Conservation (phyloP, 2,329 filamentous ascomycete species). For the Botrytis byssoidea region DNA sequence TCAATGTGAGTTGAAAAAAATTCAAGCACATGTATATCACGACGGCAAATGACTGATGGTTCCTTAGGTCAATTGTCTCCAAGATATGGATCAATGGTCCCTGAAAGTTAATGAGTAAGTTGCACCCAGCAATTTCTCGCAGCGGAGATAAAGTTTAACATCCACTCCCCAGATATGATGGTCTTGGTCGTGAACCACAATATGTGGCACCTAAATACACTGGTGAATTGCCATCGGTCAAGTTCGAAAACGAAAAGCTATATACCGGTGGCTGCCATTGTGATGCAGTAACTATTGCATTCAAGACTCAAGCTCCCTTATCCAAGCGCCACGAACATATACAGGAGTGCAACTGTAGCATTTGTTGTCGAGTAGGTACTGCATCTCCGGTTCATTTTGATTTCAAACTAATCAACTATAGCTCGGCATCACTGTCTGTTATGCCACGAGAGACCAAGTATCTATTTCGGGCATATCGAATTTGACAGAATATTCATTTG, state of each 20-base stretch:
- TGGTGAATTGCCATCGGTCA: conserved; percentile 22
- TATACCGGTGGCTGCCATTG: conserved; percentile 35
- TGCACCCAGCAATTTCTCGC: not conserved
- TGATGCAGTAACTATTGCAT: conserved; percentile 29
- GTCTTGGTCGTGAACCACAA: conserved; percentile 25
- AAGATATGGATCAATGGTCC: conserved; percentile 27
- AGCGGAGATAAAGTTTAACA: not conserved
- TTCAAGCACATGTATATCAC: not conserved
- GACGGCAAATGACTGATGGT: not conserved
- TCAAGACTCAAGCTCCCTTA: conserved; percentile 24
- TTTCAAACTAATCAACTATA: not conserved
- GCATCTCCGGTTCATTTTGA: too few relatives aligned
- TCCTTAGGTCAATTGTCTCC: conserved; percentile 25
- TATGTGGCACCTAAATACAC: conserved; percentile 23
- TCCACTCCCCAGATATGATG: conserved; percentile 24
- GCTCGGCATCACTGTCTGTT: conserved; percentile 22
- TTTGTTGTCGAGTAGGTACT: conserved; percentile 23
- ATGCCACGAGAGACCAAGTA: conserved; percentile 21
- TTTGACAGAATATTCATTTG: conserved; percentile 22
- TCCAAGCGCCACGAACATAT: conserved; percentile 14
- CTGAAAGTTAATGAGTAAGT: conserved; percentile 24
- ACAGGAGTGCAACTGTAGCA: conserved; percentile 32
- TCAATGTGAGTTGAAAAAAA: conserved; percentile 44
- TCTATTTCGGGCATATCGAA: conserved; percentile 3
- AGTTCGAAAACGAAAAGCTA: conserved; percentile 26